Evolutionary conservation across 371 early-diverging fungal species (phyloP), one percentile per base, ranked within the genome.

Genomic region (Neoconidiobolus thromboides): DNA sequence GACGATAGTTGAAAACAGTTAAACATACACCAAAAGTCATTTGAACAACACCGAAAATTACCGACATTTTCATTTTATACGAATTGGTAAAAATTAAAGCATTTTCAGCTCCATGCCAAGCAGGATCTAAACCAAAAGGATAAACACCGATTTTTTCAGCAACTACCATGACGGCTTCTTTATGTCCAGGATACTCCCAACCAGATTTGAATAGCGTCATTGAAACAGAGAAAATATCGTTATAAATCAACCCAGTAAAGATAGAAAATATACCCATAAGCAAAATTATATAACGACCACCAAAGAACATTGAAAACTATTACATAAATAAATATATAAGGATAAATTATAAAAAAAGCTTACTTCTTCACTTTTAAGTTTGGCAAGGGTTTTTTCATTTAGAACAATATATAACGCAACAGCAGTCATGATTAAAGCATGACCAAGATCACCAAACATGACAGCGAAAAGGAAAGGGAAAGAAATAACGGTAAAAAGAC

Each of bases 391-490:
- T 68, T 82, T 79, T 75, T 98, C 97, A 64, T 85, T 81, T 15
- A 80, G n/a, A 53, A 85, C 80, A 60, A 97, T 71, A 65, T 84
- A 89, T 1, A 83, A 68, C 2, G 85, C 93, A 60, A 78, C 68
- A 26, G 87, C 65, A 4, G 91, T 68, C 72, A 97, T 79, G 54
- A 98, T 63, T 58, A 92, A 67, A 12, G 98, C 99, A 67, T 99
- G 99, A 39, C 98, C 98, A 49, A 98, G 79, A 76, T 99, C 99
- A 62, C 99, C 99, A 82, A 99, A 99, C 99, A 99, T 99, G 61
- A 96, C 85, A 46, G 99, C 99, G 76, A 99, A 99, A 60, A 99
- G 69, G 73, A 99, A 98, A 14, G 99, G 99, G 81, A 99, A 99
- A 0, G 97, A 92, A 49, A 98, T 89, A 38, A 92, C 72, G 0